These are phyloP conservation scores for Eurotiales sp. DNA, from an alignment of 2,329 filamentous ascomycete species.

Conservation along the genomic window DNA sequence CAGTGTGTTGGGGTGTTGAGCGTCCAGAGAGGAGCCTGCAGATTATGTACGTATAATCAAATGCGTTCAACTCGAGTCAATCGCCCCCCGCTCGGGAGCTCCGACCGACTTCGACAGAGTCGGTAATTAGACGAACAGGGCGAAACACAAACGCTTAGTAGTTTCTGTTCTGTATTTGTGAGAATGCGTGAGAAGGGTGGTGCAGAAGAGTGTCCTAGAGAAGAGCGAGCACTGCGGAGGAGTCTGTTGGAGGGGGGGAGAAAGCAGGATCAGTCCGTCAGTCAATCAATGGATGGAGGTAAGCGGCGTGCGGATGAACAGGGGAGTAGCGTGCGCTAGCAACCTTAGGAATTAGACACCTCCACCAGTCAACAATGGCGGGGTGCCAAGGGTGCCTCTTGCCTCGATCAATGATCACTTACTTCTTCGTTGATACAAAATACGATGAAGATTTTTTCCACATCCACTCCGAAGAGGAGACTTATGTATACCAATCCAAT, in stretches of 20 bases:
- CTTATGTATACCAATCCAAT: no score
- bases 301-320: background rate
- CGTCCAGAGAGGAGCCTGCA: constrained; percentile 4
- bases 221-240: background rate
- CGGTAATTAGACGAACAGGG: background rate
- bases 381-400: constrained; percentile 7
- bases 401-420: no score
- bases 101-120: constrained; percentile 2
- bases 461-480: no score
- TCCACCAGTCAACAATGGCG: background rate
- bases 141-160: background rate
- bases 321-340: no score
- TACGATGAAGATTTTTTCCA: no score
- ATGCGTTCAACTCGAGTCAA: constrained; percentile 7
- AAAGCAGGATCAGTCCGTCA: background rate
- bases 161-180: background rate
- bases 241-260: background rate
- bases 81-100: constrained; percentile 10
- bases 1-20: background rate
- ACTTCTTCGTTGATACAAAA: no score
- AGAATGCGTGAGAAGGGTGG: background rate
- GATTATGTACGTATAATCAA: background rate
- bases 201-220: background rate
- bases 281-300: background rate
- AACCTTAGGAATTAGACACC: constrained; percentile 13